Evolutionary conservation across 208 protist species (phyloP).

Genomic region (Trypanosomatidae sp.): DNA sequence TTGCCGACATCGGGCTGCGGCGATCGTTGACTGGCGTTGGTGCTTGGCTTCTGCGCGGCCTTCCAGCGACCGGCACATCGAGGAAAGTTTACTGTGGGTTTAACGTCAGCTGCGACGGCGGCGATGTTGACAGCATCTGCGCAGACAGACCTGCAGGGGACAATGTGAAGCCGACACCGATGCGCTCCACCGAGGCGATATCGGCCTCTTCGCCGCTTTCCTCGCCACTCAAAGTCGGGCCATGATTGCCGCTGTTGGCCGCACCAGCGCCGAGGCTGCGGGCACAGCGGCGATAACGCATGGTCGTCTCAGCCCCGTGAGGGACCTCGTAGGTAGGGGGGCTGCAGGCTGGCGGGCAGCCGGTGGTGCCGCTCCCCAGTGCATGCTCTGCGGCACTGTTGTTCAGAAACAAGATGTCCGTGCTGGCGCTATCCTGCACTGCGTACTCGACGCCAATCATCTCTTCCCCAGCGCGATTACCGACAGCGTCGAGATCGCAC

Average conservation of each 20-base stretch:
- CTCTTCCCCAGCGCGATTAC: conserved; percentile 5
- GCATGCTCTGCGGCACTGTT: conserved; percentile 1
- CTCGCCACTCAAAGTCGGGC: conserved; percentile 7
- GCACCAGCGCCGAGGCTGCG: conserved; percentile 15
- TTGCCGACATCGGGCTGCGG: neutral
- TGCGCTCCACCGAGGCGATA: conserved; percentile 1
- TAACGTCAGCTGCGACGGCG: neutral
- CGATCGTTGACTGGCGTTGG: conserved; percentile 10
- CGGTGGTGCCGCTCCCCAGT: neutral
- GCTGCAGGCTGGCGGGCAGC: neutral
- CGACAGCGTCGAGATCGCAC: conserved; percentile 8
- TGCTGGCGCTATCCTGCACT: neutral
- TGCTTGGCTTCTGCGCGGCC: conserved; percentile 7
- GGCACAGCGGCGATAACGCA: conserved; percentile 20
- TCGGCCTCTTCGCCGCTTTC: conserved; percentile 23
- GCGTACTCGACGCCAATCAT: conserved; percentile 15
- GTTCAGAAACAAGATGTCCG: neutral
- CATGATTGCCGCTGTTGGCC: neutral
- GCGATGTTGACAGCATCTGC: neutral
- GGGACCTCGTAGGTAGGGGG: conserved; percentile 8
- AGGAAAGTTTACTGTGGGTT: neutral
- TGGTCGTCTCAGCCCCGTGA: neutral
- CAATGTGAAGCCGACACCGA: neutral
- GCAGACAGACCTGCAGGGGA: neutral
- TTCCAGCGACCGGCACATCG: neutral